A percentile compares a stretch with the other conserved stretches of the same genome.
These are phyloP conservation scores for Saccharomycopsis fermentans DNA, from an alignment of 805 yeast genomes.

Conservation along the genomic window DNA sequence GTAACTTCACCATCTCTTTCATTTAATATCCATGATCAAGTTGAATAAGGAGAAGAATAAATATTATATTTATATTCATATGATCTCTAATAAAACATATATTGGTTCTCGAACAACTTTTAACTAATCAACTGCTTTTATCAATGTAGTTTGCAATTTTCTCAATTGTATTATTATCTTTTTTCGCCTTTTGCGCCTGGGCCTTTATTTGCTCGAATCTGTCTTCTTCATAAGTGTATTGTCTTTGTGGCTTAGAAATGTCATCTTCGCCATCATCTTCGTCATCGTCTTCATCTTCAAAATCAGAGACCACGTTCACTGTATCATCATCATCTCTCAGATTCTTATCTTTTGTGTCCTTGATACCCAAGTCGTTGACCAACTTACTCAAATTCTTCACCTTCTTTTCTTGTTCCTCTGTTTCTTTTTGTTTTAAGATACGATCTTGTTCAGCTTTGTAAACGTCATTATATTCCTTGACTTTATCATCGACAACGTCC, in stretches of 20 bases:
- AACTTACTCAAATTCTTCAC: constrained; percentile 59
- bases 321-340: constrained; percentile 34
- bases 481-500: constrained; percentile 75
- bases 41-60: not conserved
- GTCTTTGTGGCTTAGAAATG: constrained; percentile 10
- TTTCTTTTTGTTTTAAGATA: constrained; percentile 64
- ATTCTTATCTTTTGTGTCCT: constrained; percentile 23
- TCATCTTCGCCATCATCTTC: constrained; percentile 31
- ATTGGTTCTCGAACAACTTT: not conserved
- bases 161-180: constrained; percentile 11
- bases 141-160: constrained; percentile 16
- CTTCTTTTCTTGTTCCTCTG: constrained; percentile 61
- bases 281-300: constrained; percentile 39
- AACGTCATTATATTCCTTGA: constrained; percentile 73
- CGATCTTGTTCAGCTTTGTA: constrained; percentile 83
- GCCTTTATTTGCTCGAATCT: constrained; percentile 16
- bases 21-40: not conserved
- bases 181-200: constrained; percentile 5
- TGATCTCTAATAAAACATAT: not conserved
- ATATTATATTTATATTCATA: not conserved
- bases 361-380: constrained; percentile 78
- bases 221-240: constrained; percentile 17
- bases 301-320: constrained; percentile 45
- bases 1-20: not conserved
- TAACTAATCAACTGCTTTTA: constrained; percentile 5